Evolutionary conservation across 345 rosid species (phyloP).

Genomic region (Alliaria petiolata): DNA sequence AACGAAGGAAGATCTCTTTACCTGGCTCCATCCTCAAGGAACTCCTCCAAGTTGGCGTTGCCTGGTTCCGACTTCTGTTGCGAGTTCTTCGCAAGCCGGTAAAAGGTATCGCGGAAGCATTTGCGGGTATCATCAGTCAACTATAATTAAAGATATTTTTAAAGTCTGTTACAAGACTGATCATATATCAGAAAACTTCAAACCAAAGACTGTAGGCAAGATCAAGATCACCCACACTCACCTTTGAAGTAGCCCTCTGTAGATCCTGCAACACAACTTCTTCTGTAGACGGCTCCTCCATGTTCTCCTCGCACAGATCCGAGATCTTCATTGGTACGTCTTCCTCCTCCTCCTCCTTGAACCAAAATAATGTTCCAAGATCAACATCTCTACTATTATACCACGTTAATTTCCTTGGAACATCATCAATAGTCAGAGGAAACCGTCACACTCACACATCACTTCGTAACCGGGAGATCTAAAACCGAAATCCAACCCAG

Average conservation of each 20-base stretch:
- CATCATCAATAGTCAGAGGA: neutral
- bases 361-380: conserved; percentile 16
- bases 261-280: conserved; percentile 65
- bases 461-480: neutral
- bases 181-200: neutral
- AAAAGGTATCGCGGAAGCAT: conserved; percentile 77
- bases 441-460: neutral
- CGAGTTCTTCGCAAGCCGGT: conserved; percentile 79
- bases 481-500: neutral
- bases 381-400: conserved; percentile 4
- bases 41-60: conserved; percentile 17
- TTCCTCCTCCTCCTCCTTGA: conserved; percentile 17
- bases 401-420: neutral
- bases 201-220: neutral
- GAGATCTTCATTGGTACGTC: conserved; percentile 15
- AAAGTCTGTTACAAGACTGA: conserved; percentile 1
- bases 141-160: conserved; percentile 25
- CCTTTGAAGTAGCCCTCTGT: conserved; percentile 58
- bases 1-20: neutral
- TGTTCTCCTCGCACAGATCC: conserved; percentile 25
- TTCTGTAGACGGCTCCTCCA: conserved; percentile 46
- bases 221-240: conserved; percentile 16
- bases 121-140: conserved; percentile 57
- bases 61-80: conserved; percentile 13
- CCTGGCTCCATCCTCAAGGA: conserved; percentile 4